Evolutionary conservation across 1,139 yeast species (phyloP).

Genomic region (Hyphopichia burtonii): DNA sequence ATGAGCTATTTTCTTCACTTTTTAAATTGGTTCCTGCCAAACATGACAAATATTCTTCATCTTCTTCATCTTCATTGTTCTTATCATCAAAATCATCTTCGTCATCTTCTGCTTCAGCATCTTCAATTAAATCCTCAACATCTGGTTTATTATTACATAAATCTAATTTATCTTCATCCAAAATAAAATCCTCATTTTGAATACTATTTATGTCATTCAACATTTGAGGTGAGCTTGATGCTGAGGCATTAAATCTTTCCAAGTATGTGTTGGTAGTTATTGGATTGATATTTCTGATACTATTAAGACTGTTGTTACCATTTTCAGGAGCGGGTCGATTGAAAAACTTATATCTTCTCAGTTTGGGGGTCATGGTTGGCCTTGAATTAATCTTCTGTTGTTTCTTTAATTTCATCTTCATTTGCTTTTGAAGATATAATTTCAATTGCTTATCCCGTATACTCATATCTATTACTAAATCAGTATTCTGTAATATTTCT

Average conservation of each 20-base stretch:
- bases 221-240: constrained; percentile 45
- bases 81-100: constrained; percentile 15
- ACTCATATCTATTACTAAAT: constrained; percentile 55
- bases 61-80: constrained; percentile 19
- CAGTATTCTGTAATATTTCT: constrained; percentile 70
- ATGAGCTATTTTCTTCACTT: constrained; percentile 7
- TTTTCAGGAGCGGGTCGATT: too few species aligned
- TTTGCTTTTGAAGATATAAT: constrained; percentile 36
- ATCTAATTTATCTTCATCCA: constrained; percentile 37
- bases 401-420: constrained; percentile 33
- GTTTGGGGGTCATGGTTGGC: constrained; percentile 38
- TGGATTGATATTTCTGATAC: not conserved
- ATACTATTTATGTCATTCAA: constrained; percentile 31
- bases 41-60: constrained; percentile 17
- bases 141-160: constrained; percentile 15
- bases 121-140: constrained; percentile 18
- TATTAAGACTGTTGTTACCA: not conserved
- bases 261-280: constrained; percentile 11
- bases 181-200: constrained; percentile 32
- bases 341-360: constrained; percentile 21
- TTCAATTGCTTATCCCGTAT: constrained; percentile 46
- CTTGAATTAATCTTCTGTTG: constrained; percentile 29
- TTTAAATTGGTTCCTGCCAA: constrained; percentile 7
- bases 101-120: constrained; percentile 27
- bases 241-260: constrained; percentile 35